Evolutionary conservation across 345 rosid genomes (phyloP).

Genomic region (Dipteronia dyeriana): DNA sequence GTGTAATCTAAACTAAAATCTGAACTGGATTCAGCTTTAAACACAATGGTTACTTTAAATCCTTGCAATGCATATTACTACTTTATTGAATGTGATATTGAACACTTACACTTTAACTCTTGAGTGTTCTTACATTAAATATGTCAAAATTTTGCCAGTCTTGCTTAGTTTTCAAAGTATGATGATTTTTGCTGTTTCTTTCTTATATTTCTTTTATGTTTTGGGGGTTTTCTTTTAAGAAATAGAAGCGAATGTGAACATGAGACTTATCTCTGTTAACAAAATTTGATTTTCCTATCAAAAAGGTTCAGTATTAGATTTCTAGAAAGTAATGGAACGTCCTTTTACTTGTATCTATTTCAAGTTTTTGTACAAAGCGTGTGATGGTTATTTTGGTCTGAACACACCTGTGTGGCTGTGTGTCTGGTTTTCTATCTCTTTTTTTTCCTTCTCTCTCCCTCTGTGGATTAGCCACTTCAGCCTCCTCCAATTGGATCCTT

Average conservation of each 20-base stretch:
- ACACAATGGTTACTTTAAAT: background rate
- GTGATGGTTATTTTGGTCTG: background rate
- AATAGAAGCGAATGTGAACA: background rate
- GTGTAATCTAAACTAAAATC: constrained; percentile 16
- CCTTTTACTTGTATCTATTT: background rate
- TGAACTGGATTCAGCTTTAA: constrained; percentile 5
- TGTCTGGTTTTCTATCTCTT: background rate
- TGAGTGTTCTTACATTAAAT: background rate
- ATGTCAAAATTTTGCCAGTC: background rate
- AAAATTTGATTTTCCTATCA: background rate
- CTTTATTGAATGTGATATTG: background rate
- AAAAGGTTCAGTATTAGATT: background rate
- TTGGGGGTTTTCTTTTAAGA: background rate
- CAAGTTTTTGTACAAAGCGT: constrained; percentile 11
- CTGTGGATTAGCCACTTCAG: constrained; percentile 34
- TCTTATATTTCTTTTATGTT: background rate
- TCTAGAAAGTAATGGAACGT: background rate
- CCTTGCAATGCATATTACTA: background rate
- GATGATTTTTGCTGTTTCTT: background rate
- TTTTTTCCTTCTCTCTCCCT: background rate
- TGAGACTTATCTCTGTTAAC: background rate
- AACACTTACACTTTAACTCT: background rate
- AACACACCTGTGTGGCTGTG: background rate
- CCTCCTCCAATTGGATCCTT: constrained; percentile 40
- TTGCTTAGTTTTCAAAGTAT: background rate